Evolutionary conservation across 805 yeast genomes (phyloP).

Genomic region (Wickerhamomyces xylosicus): DNA sequence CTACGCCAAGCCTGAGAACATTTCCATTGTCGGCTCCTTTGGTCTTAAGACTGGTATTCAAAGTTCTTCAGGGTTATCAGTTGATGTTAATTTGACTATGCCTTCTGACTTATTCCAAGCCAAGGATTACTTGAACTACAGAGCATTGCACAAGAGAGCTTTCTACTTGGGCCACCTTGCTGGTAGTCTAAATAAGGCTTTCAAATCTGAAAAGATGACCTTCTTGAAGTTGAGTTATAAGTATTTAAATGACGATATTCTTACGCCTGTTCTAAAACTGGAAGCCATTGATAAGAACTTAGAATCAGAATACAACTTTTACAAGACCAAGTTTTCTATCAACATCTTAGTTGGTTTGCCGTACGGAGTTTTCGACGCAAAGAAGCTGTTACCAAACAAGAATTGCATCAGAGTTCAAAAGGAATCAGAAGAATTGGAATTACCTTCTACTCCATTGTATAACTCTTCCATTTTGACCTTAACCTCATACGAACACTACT

Average conservation of each 20-base stretch:
- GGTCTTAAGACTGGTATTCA: conserved; percentile 76
- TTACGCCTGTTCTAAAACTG: conserved; percentile 65
- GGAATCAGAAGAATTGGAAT: conserved; percentile 22
- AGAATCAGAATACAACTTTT: conserved; percentile 42
- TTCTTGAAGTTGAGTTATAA: conserved; percentile 47
- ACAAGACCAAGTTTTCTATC: conserved; percentile 60
- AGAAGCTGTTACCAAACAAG: conserved; percentile 68
- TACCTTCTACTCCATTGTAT: conserved; percentile 79
- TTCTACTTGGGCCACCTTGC: conserved; percentile 78
- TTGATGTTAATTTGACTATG: conserved; percentile 80
- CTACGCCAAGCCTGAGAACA: conserved; percentile 58
- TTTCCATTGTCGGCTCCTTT: conserved; percentile 81
- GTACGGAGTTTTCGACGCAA: conserved; percentile 55
- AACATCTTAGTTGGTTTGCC: conserved; percentile 70
- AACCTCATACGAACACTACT: conserved; percentile 55
- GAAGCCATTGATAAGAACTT: conserved; percentile 41
- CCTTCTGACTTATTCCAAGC: conserved; percentile 65
- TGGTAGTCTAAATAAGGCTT: conserved; percentile 42
- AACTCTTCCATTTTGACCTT: conserved; percentile 72
- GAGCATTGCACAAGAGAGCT: conserved; percentile 84
- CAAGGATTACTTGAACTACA: conserved; percentile 83
- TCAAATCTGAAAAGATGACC: conserved; percentile 42
- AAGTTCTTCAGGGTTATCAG: conserved; percentile 48
- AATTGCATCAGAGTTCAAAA: conserved; percentile 66
- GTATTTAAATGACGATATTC: conserved; percentile 63